Base-by-base conservation (phyloP, 805 yeast genomes). In the Zygosaccharomyces pseudorouxii region DNA sequence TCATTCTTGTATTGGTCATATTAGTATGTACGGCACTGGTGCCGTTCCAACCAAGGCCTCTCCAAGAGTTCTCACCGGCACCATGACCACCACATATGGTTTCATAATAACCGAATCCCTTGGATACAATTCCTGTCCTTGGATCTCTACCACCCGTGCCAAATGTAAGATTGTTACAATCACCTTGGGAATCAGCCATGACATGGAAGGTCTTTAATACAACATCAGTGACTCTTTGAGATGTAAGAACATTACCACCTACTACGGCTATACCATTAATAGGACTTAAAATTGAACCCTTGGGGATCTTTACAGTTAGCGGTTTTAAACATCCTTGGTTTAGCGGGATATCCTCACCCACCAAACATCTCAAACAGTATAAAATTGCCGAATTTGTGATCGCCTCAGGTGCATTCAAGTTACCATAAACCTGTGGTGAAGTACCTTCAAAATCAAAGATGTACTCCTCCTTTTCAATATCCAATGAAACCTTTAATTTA, bases 41-140 rank as follows among this genome's bases (percentile, higher is more conserved):
- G 39, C 97, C 97, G 57, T 84, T 70, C 90, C 95, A 89, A 2
- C 81, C 81, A 1, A 84, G 78, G 0, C 92, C 89, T 59, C 69
- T 57, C 75, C 77, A 58, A 52, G 67, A 54, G 55, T 63, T 65
- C 7, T 61, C 60, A 6, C 79, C 78, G 2, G 97, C 97, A 43
- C 97, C 97, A 38, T 89, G 86, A 0, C 97, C 97, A 51, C 97
- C 97, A 50, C 96, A 93, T 51, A 90, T 89, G 0, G 97, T 90
- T 64, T 89, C 97, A 64, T 89, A 89, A 65, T 89, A 89, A 0
- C 97, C 96, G 65, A 88, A 89, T 0, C 90, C 89, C 7, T 74
- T 68, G 66, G 75, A 71, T 7, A 45, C 44, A 6, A 52, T 56
- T 52, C 79, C 59, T 62, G 82, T 71, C 68, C 74, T 62, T 9